These are phyloP conservation scores for Teratosphaeria destructans DNA, from an alignment of 2,329 filamentous ascomycete species.

Conservation along the genomic window DNA sequence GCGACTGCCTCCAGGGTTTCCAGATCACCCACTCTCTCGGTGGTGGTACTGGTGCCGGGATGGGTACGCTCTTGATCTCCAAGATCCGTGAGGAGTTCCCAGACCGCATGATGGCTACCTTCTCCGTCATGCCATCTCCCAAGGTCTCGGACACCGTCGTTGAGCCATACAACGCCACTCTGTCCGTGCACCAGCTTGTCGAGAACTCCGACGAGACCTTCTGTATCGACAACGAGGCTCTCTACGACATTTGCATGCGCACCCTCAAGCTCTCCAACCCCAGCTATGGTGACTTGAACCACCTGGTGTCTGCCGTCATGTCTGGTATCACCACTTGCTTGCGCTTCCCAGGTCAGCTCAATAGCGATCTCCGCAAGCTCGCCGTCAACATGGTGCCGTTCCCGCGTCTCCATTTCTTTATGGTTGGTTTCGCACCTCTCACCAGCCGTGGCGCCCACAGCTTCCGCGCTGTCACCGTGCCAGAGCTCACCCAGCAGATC, in stretches of 20 bases:
- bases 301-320: slow-evolving; percentile 99
- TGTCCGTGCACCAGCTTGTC: slow-evolving; percentile 97
- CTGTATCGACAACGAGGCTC: slow-evolving; percentile 99
- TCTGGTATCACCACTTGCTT: slow-evolving; percentile 97
- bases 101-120: slow-evolving; percentile 99
- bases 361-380: slow-evolving; percentile 98
- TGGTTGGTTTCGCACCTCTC: slow-evolving; percentile 98
- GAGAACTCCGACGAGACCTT: slow-evolving; percentile 99
- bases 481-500: slow-evolving; percentile 99
- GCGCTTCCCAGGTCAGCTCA: slow-evolving; percentile 98
- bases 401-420: slow-evolving; percentile 99
- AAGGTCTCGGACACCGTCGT: slow-evolving; percentile 99
- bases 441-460: slow-evolving; percentile 85
- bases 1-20: slow-evolving; percentile 99
- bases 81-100: slow-evolving; percentile 99
- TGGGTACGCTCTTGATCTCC: slow-evolving; percentile 98
- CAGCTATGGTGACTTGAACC: slow-evolving; percentile 98
- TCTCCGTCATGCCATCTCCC: slow-evolving; percentile 96
- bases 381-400: slow-evolving; percentile 99
- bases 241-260: slow-evolving; percentile 99
- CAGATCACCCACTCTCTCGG: slow-evolving; percentile 99
- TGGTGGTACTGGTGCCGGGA: slow-evolving; percentile 99
- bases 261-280: slow-evolving; percentile 98
- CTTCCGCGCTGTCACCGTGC: slow-evolving; percentile 95
- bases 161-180: slow-evolving; percentile 98